A percentile compares a stretch with the other conserved stretches of the same genome.
Conservation (phyloP, 441 rosid species). For the Adansonia gregorii region DNA sequence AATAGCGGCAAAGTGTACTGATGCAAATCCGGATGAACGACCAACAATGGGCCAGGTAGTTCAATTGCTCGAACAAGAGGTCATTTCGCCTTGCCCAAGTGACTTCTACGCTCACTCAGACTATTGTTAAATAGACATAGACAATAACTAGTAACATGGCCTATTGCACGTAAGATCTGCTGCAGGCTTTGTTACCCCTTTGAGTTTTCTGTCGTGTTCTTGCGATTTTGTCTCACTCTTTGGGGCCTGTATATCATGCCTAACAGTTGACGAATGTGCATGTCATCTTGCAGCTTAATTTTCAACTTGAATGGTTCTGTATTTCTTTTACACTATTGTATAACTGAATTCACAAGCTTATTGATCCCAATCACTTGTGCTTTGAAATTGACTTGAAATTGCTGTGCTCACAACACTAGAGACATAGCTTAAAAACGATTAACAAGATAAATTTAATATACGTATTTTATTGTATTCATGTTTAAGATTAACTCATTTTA, state of each 20-base stretch:
- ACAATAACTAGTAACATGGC: neutral
- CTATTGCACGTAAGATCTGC: slow-evolving; percentile 15
- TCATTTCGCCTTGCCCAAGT: slow-evolving; percentile 85
- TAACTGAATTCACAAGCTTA: neutral
- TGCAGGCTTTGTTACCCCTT: slow-evolving; percentile 2
- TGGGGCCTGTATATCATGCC: slow-evolving; percentile 37
- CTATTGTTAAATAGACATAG: slow-evolving; percentile 46
- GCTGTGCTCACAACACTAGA: neutral
- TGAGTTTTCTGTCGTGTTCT: neutral
- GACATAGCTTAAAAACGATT: too few species aligned
- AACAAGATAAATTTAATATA: too few species aligned
- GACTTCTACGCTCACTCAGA: slow-evolving; percentile 90
- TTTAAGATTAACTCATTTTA: too few species aligned
- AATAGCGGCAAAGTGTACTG: slow-evolving; percentile 80
- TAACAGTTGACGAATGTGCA: slow-evolving; percentile 16
- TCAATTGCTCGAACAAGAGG: slow-evolving; percentile 91
- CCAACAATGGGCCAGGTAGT: slow-evolving; percentile 84
- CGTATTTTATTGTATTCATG: too few species aligned
- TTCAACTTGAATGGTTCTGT: neutral
- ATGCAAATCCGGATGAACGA: slow-evolving; percentile 74
- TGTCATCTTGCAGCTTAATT: slow-evolving; percentile 8
- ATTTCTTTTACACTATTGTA: neutral
- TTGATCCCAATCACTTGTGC: neutral
- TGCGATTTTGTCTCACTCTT: slow-evolving; percentile 13
- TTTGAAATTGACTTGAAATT: neutral